Evolutionary conservation across 257 asterid genomes (phyloP), one percentile per base, ranked within the genome.

Genomic region (Solanum megistacrolobum): DNA sequence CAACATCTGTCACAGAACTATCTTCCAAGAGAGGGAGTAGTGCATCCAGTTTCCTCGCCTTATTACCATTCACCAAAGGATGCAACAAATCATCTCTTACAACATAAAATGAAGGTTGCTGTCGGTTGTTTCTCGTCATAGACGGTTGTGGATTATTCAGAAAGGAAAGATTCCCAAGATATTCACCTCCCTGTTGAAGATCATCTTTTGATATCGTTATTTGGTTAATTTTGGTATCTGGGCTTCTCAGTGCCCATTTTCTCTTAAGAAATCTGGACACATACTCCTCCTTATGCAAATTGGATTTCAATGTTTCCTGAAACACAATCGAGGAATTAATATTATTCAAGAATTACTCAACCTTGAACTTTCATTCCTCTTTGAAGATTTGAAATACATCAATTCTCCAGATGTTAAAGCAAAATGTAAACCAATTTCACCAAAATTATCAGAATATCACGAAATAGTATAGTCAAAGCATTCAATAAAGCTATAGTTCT

Each of bases 11-110:
- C 9, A 92, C 92, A 7, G 87, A 92, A 88, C 88, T 68, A 89
- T 96, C 96, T 91, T 93, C 94, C 31, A 97, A 95, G 83, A 97
- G 92, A 73, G 99, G 98, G 92, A 97, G 95, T 91, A 95, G 62
- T 3, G 96, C 98, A 36, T 97, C 99, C 79, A 97, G 87, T 87
- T 97, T 97, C 88, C 99, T 92, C 16, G 98, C 97, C 91, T 97
- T 97, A 91, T 96, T 97, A 43, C 99, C 99, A 91, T 97, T 97
- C 85, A 94, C 94, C 89, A 97, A 89, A 68, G 98, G 98, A 90
- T 97, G 99, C 93, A 95, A 69, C 88, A 95, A 92, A 88, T 97
- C 99, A 91, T 97, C 98, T 89, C 99, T 93, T 75, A 95, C 94
- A 62, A 97, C 94, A 90, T 93, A 94, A 92, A 97, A 97, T 0